Conservation (phyloP, 2,329 filamentous ascomycete genomes). For the Albophoma yamanashiensis region DNA sequence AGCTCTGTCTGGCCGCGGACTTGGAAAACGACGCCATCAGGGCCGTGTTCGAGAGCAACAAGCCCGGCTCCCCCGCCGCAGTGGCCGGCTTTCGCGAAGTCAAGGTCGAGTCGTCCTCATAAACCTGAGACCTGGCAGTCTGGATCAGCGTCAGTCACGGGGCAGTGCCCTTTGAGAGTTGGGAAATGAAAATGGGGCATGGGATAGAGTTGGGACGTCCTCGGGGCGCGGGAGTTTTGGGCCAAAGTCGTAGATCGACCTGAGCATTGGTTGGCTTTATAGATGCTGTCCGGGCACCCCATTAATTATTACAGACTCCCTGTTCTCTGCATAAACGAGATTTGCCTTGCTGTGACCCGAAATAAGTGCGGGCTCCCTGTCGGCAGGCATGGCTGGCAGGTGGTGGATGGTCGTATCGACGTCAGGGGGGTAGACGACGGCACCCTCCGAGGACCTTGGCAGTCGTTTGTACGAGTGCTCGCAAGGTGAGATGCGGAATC, state of each 20-base stretch:
- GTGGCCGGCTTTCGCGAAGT: neutral
- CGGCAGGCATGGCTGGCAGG: too few relatives aligned
- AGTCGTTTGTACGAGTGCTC: too few relatives aligned
- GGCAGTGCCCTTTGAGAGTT: neutral
- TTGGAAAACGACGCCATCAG: conserved; percentile 16
- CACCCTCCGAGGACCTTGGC: too few relatives aligned
- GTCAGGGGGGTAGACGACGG: too few relatives aligned
- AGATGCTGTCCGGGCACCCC: neutral
- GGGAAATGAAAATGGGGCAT: neutral
- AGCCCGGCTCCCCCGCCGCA: neutral
- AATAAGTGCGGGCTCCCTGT: too few relatives aligned
- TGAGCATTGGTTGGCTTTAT: neutral
- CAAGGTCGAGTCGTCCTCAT: neutral
- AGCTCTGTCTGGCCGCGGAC: conserved; percentile 23
- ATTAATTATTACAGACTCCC: neutral
- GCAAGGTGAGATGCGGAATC: neutral
- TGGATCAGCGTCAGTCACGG: neutral
- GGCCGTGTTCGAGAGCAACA: conserved; percentile 13
- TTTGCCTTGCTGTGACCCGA: neutral
- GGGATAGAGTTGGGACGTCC: neutral
- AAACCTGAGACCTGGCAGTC: neutral
- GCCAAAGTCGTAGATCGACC: neutral
- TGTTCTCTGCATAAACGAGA: neutral
- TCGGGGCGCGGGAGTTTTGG: neutral
- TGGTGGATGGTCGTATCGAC: too few relatives aligned